Conservation (phyloP, 1,139 yeast genomes). For the Lodderomyces pseudojiufengensis region DNA sequence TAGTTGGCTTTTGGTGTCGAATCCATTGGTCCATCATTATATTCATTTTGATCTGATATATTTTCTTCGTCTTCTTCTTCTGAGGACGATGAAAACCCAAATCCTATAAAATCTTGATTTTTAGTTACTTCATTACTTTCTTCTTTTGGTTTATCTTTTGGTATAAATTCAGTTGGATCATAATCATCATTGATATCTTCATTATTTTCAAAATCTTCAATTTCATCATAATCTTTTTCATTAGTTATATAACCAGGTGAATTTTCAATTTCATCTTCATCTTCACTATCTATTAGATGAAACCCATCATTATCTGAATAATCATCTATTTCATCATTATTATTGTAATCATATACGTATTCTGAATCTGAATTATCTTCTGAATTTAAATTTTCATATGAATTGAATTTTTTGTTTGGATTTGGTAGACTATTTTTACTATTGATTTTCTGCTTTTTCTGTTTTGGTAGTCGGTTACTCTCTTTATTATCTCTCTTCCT, state of each 20-base stretch:
- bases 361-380: conserved; percentile 2
- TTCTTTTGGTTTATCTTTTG: conserved; percentile 14
- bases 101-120: conserved; percentile 58
- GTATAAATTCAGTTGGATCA: conserved; percentile 7
- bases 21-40: background rate
- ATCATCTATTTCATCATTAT: background rate
- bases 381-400: background rate
- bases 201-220: conserved; percentile 34
- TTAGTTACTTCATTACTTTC: conserved; percentile 34
- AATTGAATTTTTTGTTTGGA: too few species aligned
- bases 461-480: background rate
- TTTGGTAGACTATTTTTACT: background rate
- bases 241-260: too few species aligned
- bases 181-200: conserved; percentile 18
- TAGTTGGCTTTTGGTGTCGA: background rate
- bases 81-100: conserved; percentile 42
- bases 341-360: conserved; percentile 1
- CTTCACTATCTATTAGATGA: conserved; percentile 7
- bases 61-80: conserved; percentile 27
- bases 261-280: conserved; percentile 3
- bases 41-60: background rate
- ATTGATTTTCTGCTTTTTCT: too few species aligned
- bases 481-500: background rate
- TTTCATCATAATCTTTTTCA: conserved; percentile 25
- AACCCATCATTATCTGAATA: background rate